phyloP scores from a whole-genome alignment of 768 basidiomycete genomes.

The Paxillus rubicundulus region DNA sequence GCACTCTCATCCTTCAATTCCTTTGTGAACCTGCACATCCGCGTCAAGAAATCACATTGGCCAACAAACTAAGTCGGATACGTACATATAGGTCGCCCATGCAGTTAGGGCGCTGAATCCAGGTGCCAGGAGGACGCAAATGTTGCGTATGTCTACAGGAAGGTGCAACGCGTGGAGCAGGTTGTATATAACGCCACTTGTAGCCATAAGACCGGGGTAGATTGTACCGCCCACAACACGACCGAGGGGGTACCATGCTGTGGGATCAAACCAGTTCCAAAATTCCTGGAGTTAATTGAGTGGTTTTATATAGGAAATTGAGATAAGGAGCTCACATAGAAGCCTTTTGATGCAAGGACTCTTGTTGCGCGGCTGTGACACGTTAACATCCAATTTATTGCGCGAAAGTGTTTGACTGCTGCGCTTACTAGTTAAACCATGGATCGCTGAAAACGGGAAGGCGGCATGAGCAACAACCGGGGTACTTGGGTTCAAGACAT shows the following conservation, averaged over 20 bases:
- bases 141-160: conserved; percentile 95
- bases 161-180: conserved; percentile 83
- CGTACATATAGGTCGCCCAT: conserved; percentile 93
- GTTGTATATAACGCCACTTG: conserved; percentile 96
- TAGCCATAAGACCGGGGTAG: conserved; percentile 98
- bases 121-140: conserved; percentile 95
- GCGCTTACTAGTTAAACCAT: conserved; percentile 97
- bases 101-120: conserved; percentile 97
- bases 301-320: neutral
- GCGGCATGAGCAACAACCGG: neutral
- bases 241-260: conserved; percentile 98
- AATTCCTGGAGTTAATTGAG: conserved; percentile 69
- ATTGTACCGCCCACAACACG: conserved; percentile 98
- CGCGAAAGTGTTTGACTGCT: neutral
- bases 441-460: conserved; percentile 65
- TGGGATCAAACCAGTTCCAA: conserved; percentile 99
- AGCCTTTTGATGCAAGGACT: conserved; percentile 88
- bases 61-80: conserved; percentile 2
- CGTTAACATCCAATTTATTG: conserved; percentile 1
- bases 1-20: conserved; percentile 96
- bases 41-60: neutral
- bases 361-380: conserved; percentile 80
- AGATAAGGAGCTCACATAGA: conserved; percentile 67
- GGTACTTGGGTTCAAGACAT: conserved; percentile 31
- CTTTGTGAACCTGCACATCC: conserved; percentile 77